Evolutionary conservation across 352 stramenopile species (phyloP), one percentile per base, ranked within the genome.

Genomic region (Blastocystis sp.): DNA sequence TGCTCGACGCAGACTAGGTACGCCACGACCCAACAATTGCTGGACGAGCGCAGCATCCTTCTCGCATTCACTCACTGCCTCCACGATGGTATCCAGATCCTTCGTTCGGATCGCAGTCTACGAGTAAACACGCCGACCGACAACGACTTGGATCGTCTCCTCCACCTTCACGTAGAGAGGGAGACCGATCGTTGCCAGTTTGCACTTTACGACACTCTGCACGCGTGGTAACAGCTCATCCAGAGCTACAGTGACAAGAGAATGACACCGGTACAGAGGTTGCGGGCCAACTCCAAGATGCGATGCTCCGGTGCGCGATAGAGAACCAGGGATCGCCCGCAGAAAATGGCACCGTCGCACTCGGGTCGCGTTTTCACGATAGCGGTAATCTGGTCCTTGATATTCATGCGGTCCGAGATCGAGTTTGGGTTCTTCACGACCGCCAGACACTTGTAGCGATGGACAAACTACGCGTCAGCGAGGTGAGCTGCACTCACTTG

Each of bases 221-320:
- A 81, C 14, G 6, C 14, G 18, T 8, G 69, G 69, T 34, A 81
- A 24, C 46, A 81, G 29, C 9, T 81, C 87, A 38, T 53, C 61
- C 86, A 54, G 53, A 8, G 44, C 63, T 87, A 36, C n/a, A 87
- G 16, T 27, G 75, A 40, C 8, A 18, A 36, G 1, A n/a, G 59
- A 4, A 84, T 49, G 44, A 4, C 1, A 29, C 9, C 21, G 11
- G 34, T 46, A 51, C 67, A 54, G 40, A 69, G 46, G 57, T 89
- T 87, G 11, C 87, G 56, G 27, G 87, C 87, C 38, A 77, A 46
- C 57, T 89, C 87, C 1, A 88, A 73, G n/a, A 88, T 75, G 9
- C 71, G 69, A 57, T 88, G 84, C 49, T 87, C 84, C 38, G 53
- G 24, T 2, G 75, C 59, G 16, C 44, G 44, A 42, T 86, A 73